Base-by-base conservation (phyloP, 2,329 filamentous ascomycete species). In the Phialophora chinensis region DNA sequence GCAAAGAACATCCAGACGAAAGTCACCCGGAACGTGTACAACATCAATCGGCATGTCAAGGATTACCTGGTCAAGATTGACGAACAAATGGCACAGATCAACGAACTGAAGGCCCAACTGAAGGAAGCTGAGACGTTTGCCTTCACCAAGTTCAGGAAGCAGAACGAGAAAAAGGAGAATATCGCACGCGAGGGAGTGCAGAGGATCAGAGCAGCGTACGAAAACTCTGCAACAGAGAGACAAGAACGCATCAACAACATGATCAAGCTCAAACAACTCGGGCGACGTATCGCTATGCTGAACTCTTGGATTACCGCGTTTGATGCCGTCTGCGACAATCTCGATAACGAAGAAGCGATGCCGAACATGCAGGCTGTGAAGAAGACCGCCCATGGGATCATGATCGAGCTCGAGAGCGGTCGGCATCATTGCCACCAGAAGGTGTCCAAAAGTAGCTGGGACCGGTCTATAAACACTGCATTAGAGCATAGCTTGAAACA, bases 1-100 rank as follows among this genome's bases (percentile, higher is more conserved):
- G 95, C 95, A 66, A 99, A 99, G 86, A 99, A 99, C 75, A 99
- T 99, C 76, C 96, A 98, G 70, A 99, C 95, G 66, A 99, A 99
- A 84, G 93, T 97, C 65, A 97, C 95, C n/a, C 89, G 93, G 74
- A 99, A 99, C 76, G 93, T 98, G 27, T 99, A 96, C 82, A 99
- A 99, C 77, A 95, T 99, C 70, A 97, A 99, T 78, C 91, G 95
- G 68, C 95, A 99, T 80, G 95, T 99, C 75, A 99, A 99, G 82
- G 95, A 99, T 79, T 99, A 97, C 80, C 81, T 99, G 77, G 95
- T 97, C 83, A 98, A 98, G 85, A 99, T 99, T 74, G 94, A 99
- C 76, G 95, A 99, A 80, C 94, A 99, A 77, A 93, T 97, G 85
- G 90, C 89, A n/a, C 80, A 97, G 75, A 99, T 99, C 78, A 97